A percentile compares a stretch with the other conserved stretches of the same genome.
Conservation (phyloP, 1,284 basidiomycete species). For the Cutaneotrichosporon sp. region DNA sequence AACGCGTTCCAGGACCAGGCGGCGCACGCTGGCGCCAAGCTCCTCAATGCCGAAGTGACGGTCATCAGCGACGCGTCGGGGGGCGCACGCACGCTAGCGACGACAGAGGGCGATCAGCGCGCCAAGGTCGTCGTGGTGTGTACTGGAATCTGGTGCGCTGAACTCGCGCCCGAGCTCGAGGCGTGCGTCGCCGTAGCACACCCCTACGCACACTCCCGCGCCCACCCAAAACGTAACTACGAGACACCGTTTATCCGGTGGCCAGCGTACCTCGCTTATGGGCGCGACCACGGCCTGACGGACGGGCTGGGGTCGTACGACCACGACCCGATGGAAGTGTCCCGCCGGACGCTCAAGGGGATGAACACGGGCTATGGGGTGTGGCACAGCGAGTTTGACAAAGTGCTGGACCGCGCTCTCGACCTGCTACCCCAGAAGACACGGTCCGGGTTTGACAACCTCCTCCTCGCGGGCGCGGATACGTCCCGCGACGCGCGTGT, state of each 20-base stretch:
- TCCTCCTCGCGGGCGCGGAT: background rate
- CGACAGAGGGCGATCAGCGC: too few relatives aligned
- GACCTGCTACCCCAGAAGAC: conserved; percentile 14
- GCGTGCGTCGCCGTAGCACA: conserved; percentile 23
- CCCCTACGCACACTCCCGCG: conserved; percentile 22
- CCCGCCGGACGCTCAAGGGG: background rate
- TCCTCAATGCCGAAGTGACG: conserved; percentile 15
- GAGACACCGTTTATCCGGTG: conserved; percentile 25
- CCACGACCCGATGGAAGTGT: conserved; percentile 20
- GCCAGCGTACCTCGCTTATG: conserved; percentile 25
- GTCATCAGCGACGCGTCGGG: background rate
- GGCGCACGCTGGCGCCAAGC: conserved; percentile 8
- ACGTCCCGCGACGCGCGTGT: background rate
- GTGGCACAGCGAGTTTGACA: conserved; percentile 17
- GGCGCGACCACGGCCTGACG: conserved; percentile 25
- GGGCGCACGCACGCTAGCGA: background rate
- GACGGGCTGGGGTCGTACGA: conserved; percentile 28
- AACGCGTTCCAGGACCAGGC: conserved; percentile 16
- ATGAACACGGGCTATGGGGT: conserved; percentile 15
- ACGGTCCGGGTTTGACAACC: conserved; percentile 8
- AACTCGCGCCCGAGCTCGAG: conserved; percentile 15
- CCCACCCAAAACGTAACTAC: background rate
- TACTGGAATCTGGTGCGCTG: conserved; percentile 27
- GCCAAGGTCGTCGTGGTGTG: conserved; percentile 14
- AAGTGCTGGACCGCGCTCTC: conserved; percentile 13